Evolutionary conservation across 495 filamentous ascomycete genomes (phyloP).

Genomic region (Elaphomyces granulatus): DNA sequence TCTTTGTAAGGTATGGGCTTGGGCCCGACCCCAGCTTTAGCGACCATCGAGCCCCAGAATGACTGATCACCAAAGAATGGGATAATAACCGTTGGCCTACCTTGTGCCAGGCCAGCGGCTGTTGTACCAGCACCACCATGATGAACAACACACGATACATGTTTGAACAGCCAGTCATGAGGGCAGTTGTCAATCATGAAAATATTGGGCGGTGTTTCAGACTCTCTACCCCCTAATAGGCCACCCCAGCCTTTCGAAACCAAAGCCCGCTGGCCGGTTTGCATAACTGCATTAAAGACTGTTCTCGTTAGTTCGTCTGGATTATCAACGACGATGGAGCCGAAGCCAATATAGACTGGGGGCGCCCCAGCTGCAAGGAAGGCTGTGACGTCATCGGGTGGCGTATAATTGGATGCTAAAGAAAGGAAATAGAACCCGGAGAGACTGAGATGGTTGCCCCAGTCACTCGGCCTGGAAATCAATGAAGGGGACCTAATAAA

Average conservation of each 20-base stretch:
- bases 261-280: constrained; percentile 53
- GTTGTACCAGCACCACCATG: constrained; percentile 77
- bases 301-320: constrained; percentile 48
- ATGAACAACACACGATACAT: constrained; percentile 63
- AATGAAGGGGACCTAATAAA: constrained; percentile 48
- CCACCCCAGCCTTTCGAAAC: constrained; percentile 75
- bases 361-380: constrained; percentile 54
- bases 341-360: constrained; percentile 72
- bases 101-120: constrained; percentile 53
- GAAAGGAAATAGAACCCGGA: constrained; percentile 64
- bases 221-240: constrained; percentile 46
- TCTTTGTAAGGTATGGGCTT: constrained; percentile 54
- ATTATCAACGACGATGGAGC: constrained; percentile 68
- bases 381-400: constrained; percentile 41
- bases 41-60: constrained; percentile 71
- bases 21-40: constrained; percentile 56
- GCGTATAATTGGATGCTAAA: constrained; percentile 47
- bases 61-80: constrained; percentile 81
- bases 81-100: constrained; percentile 59
- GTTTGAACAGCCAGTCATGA: constrained; percentile 72
- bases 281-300: constrained; percentile 53
- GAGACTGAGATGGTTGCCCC: constrained; percentile 55
- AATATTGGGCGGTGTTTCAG: constrained; percentile 48
- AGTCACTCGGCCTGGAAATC: constrained; percentile 67
- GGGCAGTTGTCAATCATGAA: constrained; percentile 67